phyloP scores from a whole-genome alignment of 352 stramenopile species.

The Globisporangium middletonii region DNA sequence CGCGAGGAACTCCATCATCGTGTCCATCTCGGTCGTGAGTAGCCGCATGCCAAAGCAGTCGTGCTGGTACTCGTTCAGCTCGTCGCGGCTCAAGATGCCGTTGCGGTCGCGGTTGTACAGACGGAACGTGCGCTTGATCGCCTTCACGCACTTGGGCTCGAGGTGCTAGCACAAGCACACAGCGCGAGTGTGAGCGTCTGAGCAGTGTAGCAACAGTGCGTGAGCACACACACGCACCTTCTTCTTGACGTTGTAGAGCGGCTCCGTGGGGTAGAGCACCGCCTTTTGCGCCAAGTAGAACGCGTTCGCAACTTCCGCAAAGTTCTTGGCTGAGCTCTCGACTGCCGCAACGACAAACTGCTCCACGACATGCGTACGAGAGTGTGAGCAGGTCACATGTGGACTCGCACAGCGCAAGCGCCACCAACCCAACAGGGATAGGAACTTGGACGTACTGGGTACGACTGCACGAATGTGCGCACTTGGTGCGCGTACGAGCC shows the following conservation, averaged over 20 bases:
- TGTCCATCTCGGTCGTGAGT: constrained; percentile 78
- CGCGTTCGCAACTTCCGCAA: constrained; percentile 82
- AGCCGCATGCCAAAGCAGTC: constrained; percentile 84
- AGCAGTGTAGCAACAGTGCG: neutral
- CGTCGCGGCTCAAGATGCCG: constrained; percentile 74
- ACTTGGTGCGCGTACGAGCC: constrained; percentile 69
- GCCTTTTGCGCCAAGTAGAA: constrained; percentile 88
- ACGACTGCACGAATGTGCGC: constrained; percentile 59
- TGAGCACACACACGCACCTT: constrained; percentile 27
- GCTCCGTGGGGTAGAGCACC: constrained; percentile 84
- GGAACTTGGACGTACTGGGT: constrained; percentile 33
- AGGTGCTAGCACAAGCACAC: constrained; percentile 38
- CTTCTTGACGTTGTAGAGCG: constrained; percentile 85
- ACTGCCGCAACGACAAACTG: constrained; percentile 80
- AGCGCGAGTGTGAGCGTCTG: neutral
- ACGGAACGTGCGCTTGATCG: constrained; percentile 84
- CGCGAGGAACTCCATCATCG: constrained; percentile 77
- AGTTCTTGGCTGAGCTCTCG: constrained; percentile 86
- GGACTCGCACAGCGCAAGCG: neutral
- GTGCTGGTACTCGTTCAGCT: constrained; percentile 88
- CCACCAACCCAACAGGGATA: neutral
- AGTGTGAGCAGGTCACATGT: neutral
- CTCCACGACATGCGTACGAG: neutral
- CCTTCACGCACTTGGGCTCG: constrained; percentile 74
- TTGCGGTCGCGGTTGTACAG: constrained; percentile 81